phyloP scores from a whole-genome alignment of 164 flowering plant species.

The Annona cherimola region DNA sequence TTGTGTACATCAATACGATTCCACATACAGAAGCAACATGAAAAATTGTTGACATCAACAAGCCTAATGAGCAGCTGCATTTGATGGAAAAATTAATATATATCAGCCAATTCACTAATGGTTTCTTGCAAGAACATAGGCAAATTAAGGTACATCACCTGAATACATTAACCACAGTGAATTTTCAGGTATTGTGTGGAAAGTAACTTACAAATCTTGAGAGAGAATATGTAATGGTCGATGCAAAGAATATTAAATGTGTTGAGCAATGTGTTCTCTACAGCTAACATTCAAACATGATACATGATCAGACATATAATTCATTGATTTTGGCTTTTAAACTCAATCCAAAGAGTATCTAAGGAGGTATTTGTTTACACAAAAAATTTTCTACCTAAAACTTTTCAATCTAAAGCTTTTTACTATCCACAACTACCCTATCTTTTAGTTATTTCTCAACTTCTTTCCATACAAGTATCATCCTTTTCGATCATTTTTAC shows the following conservation, averaged over 20 bases:
- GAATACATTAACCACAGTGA: not conserved
- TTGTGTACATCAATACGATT: conserved; percentile 50
- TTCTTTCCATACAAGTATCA: too few species aligned
- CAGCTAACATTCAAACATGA: too few species aligned
- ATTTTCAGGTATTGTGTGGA: not conserved
- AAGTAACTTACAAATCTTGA: not conserved
- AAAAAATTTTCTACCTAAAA: too few species aligned
- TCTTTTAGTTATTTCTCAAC: too few species aligned
- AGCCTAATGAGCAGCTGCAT: conserved; percentile 59
- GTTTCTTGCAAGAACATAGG: not conserved
- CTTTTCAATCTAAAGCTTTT: too few species aligned
- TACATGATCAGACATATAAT: too few species aligned
- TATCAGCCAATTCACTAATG: not conserved
- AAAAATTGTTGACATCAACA: conserved; percentile 63
- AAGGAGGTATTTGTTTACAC: too few species aligned
- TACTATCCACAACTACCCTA: too few species aligned
- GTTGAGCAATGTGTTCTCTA: not conserved
- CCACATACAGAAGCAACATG: conserved; percentile 68
- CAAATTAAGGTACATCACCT: not conserved
- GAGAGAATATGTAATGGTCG: not conserved
- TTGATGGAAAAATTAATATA: not conserved
- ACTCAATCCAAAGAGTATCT: too few species aligned
- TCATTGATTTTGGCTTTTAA: too few species aligned
- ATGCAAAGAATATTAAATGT: not conserved
- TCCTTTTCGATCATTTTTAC: too few species aligned